phyloP scores from a whole-genome alignment of 148 eudicot species.

The Limonium bicolor region DNA sequence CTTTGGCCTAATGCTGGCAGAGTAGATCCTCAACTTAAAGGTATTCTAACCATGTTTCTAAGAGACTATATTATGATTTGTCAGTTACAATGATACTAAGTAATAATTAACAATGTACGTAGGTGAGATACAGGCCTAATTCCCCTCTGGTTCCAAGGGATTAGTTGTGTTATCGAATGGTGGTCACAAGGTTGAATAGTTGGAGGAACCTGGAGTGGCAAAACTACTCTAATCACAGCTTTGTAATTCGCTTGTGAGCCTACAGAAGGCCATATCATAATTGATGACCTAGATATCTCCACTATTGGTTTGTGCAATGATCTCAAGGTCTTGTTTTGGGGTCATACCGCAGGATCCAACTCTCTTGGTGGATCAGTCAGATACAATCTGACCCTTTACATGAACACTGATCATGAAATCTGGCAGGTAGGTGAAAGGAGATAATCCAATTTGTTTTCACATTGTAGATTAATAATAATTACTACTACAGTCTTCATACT shows the following conservation, averaged over 20 bases:
- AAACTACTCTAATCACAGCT: constrained; percentile 21
- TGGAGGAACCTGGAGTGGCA: constrained; percentile 19
- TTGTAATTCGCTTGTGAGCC: constrained; percentile 11
- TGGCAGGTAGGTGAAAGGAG: constrained; percentile 16
- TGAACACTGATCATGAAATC: constrained; percentile 23
- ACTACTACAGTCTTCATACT: background rate
- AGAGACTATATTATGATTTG: background rate
- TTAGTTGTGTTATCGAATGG: constrained; percentile 25
- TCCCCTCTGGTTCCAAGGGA: constrained; percentile 26
- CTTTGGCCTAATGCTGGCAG: constrained; percentile 22
- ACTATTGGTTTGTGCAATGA: constrained; percentile 9
- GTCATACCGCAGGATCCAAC: constrained; percentile 4
- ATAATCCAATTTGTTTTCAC: background rate
- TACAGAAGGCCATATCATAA: constrained; percentile 5
- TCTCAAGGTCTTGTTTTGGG: constrained; percentile 1
- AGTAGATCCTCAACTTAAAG: constrained; percentile 20
- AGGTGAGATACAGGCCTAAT: constrained; percentile 21
- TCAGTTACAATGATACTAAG: background rate
- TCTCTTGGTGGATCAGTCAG: constrained; percentile 20
- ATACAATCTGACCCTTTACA: constrained; percentile 24
- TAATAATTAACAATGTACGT: background rate
- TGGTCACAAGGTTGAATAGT: constrained; percentile 28
- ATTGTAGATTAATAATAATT: background rate
- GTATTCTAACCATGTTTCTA: constrained; percentile 2
- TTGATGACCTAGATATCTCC: constrained; percentile 6